These are phyloP conservation scores for Arabidopsis thaliana DNA, from an alignment of 345 rosid genomes.

Conservation along the genomic window TAIR10.1 NC_003070.9:28719501-28720000, in stretches of 20 bases:
- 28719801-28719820: constrained; percentile 53
- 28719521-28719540: constrained; percentile 47
- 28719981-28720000: constrained; percentile 55
- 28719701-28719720: constrained; percentile 62
- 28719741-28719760: no score
- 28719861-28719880: constrained; percentile 51
- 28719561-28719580: not conserved
- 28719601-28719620: constrained; percentile 52
- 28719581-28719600: constrained; percentile 9
- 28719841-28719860: constrained; percentile 74
- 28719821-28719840: constrained; percentile 66
- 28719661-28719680: constrained; percentile 62
- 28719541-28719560: not conserved
- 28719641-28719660: constrained; percentile 52
- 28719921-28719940: constrained; percentile 60
- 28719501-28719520: constrained; percentile 65
- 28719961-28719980: constrained; percentile 59
- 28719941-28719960: constrained; percentile 57
- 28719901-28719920: constrained; percentile 46
- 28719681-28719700: constrained; percentile 64
- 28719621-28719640: constrained; percentile 55
- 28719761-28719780: not conserved
- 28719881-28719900: constrained; percentile 43
- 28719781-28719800: not conserved
- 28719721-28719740: not conserved